These are phyloP conservation scores for Zychaea mexicana DNA, from an alignment of 371 early-diverging fungal genomes.

Conservation along the genomic window DNA sequence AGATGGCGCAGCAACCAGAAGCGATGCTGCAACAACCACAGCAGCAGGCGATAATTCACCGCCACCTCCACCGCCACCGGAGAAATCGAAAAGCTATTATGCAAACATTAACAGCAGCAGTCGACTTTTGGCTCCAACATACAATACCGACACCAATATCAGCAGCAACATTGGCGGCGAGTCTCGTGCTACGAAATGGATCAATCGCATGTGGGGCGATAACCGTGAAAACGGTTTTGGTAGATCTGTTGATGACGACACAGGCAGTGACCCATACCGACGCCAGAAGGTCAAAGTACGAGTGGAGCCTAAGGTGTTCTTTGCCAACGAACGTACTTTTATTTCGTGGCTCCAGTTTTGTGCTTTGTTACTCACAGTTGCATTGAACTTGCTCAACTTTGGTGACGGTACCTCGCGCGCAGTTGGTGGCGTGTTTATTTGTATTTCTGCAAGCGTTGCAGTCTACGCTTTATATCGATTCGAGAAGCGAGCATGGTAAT, in stretches of 20 bases:
- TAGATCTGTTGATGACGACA: conserved; percentile 11
- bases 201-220: conserved; percentile 9
- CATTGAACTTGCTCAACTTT: conserved; percentile 81
- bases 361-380: conserved; percentile 69
- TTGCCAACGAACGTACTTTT: conserved; percentile 99
- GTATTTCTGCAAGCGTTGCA: conserved; percentile 65
- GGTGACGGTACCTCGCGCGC: conserved; percentile 68
- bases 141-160: background rate
- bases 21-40: background rate
- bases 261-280: conserved; percentile 23
- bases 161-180: conserved; percentile 1
- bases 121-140: background rate
- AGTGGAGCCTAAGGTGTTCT: conserved; percentile 98
- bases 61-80: conserved; percentile 9
- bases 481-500: conserved; percentile 81
- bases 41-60: background rate
- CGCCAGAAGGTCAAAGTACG: conserved; percentile 55
- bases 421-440: conserved; percentile 75
- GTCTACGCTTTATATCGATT: conserved; percentile 80
- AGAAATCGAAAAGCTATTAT: background rate
- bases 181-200: background rate
- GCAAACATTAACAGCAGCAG: no score
- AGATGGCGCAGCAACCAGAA: no score
- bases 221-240: background rate
- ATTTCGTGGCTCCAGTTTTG: conserved; percentile 84